Percentiles rank a stretch among this genome's conserved stretches.
Conservation (phyloP, 2,329 filamentous ascomycete genomes). For the Xylaria sp. region DNA sequence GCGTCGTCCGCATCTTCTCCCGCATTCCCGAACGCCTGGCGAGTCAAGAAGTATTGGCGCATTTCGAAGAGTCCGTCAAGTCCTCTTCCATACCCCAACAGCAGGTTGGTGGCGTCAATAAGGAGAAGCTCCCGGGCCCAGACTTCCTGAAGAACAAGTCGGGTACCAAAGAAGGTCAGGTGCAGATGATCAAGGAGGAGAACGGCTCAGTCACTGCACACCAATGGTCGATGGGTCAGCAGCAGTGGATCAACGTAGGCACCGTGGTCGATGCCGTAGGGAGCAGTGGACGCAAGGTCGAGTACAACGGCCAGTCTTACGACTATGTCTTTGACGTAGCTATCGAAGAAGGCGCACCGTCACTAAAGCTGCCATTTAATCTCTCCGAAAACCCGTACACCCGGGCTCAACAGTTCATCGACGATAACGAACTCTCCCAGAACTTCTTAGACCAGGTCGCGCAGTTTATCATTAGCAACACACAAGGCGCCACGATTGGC, state of each 20-base stretch:
- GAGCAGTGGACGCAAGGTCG: conserved; percentile 76
- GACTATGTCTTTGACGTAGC: conserved; percentile 97
- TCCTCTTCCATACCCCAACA: conserved; percentile 86
- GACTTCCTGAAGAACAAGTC: conserved; percentile 81
- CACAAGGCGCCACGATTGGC: conserved; percentile 82
- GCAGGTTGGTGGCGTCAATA: conserved; percentile 81
- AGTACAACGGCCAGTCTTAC: conserved; percentile 83
- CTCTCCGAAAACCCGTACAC: conserved; percentile 91
- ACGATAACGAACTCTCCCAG: conserved; percentile 84
- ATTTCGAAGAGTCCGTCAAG: conserved; percentile 82
- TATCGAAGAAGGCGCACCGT: conserved; percentile 90
- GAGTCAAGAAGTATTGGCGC: conserved; percentile 65
- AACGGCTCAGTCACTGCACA: conserved; percentile 85
- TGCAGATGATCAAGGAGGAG: conserved; percentile 84
- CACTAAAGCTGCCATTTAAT: conserved; percentile 93
- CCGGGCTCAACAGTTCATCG: conserved; percentile 85
- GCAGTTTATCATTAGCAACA: conserved; percentile 89
- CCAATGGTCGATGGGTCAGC: conserved; percentile 75
- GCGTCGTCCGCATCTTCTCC: conserved; percentile 82
- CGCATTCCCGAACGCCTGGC: conserved; percentile 71
- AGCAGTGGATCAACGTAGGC: conserved; percentile 86
- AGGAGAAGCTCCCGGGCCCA: conserved; percentile 85
- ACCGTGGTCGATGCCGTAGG: conserved; percentile 89
- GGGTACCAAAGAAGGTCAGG: conserved; percentile 95
- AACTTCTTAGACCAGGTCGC: conserved; percentile 89